Conservation (phyloP, 169 alveolate species). For the Theileria annulata region DNA sequence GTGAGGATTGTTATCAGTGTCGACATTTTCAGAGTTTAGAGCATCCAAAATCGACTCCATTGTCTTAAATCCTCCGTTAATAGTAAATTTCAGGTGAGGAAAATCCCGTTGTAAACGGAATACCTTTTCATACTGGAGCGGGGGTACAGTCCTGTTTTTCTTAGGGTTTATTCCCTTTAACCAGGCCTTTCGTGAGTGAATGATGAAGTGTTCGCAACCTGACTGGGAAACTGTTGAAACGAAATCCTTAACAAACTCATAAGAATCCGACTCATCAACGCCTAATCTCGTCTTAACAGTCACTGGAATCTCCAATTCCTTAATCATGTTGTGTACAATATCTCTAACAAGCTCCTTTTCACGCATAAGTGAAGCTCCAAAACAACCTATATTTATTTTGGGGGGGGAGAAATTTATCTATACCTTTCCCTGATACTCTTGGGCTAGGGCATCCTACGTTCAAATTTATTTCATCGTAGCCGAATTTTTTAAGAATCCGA, state of each 20-base stretch:
- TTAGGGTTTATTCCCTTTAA: slow-evolving; percentile 90
- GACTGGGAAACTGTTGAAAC: slow-evolving; percentile 75
- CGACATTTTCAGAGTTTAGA: slow-evolving; percentile 46
- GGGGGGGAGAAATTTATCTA: background rate
- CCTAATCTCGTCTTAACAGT: slow-evolving; percentile 95
- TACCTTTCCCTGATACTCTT: slow-evolving; percentile 85
- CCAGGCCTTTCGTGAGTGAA: slow-evolving; percentile 95
- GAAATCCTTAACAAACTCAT: slow-evolving; percentile 80
- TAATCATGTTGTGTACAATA: slow-evolving; percentile 65
- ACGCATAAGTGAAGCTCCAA: slow-evolving; percentile 96
- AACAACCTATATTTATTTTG: slow-evolving; percentile 74
- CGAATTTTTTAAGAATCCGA: slow-evolving; percentile 80
- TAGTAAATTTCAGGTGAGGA: slow-evolving; percentile 86
- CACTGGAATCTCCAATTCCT: slow-evolving; percentile 79
- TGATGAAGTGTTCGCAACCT: slow-evolving; percentile 89
- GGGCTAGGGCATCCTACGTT: slow-evolving; percentile 93
- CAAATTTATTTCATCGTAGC: slow-evolving; percentile 92
- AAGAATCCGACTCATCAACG: slow-evolving; percentile 88
- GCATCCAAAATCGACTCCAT: slow-evolving; percentile 71
- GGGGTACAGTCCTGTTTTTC: slow-evolving; percentile 91
- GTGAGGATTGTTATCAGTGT: slow-evolving; percentile 22
- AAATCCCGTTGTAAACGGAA: slow-evolving; percentile 82
- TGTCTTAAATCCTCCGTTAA: slow-evolving; percentile 91
- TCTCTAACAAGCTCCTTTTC: slow-evolving; percentile 89
- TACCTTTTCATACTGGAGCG: slow-evolving; percentile 89